Evolutionary conservation across 306 rosid species (phyloP), one percentile per base, ranked within the genome.

Genomic region (Cyclanthera cordifolia): DNA sequence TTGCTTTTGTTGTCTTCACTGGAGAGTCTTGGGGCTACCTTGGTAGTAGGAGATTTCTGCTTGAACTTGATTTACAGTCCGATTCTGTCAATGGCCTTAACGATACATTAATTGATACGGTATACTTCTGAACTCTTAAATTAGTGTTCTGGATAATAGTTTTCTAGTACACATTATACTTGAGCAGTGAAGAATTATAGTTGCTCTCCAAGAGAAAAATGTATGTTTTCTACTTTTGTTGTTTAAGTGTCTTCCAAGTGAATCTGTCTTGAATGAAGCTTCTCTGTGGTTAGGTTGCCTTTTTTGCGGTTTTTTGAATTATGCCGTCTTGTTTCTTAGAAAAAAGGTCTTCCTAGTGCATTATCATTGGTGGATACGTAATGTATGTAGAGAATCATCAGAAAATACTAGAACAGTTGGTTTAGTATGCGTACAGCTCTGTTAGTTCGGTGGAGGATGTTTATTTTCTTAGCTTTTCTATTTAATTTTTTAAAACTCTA

Each of bases 21-120:
- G 97, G 97, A 50, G 97, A 91, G 76, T 76, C 86, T 11, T 91
- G 97, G 97, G 97, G 96, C 54, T 91, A 88, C 85, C 96, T 91
- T 72, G 97, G 97, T 75, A 91, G 97, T 75, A 77, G 97, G 82
- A 88, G 96, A 73, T 91, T 91, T 80, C 79, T 87, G 78, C 84
- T 43, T 25, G 97, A 91, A 80, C 96, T 91, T 74, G 95, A 87
- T 83, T 77, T 81, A 73, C 90, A 85, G 75, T 88, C 97, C 15
- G 90, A 87, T 79, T 84, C 88, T 78, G 96, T 91, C 74, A 79
- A 54, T 56, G 97, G 97, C 68, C 95, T 91, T 60, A 49, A 85
- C 80, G 73, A 39, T 60, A 81, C 89, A 71, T 78, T 80, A 77
- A 81, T 91, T 72, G 97, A 91, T 73, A 82, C 30, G 95, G 96